These are phyloP conservation scores for Pyronema omphalodes DNA, from an alignment of 495 filamentous ascomycete genomes.

Conservation along the genomic window DNA sequence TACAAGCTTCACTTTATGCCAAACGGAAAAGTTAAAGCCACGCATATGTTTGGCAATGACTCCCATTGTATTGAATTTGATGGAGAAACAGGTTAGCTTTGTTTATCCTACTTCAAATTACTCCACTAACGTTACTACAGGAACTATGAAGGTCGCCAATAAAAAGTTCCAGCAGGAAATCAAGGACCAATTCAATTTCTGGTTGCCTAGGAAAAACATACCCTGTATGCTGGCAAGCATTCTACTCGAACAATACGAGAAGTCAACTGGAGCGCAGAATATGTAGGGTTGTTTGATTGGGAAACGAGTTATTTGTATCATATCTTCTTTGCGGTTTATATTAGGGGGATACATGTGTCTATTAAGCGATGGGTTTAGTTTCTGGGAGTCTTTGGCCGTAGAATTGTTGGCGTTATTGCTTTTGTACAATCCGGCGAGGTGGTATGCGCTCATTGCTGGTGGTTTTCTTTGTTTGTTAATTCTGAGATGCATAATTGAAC, in stretches of 20 bases:
- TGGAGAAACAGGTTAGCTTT: constrained; percentile 48
- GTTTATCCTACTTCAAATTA: background rate
- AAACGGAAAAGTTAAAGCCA: constrained; percentile 72
- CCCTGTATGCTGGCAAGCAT: constrained; percentile 64
- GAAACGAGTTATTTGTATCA: background rate
- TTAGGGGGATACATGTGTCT: too few species aligned
- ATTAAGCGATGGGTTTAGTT: too few species aligned
- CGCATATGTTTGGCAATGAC: constrained; percentile 35
- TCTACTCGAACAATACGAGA: constrained; percentile 42
- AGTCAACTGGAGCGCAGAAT: constrained; percentile 38
- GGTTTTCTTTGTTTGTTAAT: too few species aligned
- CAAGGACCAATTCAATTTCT: constrained; percentile 66
- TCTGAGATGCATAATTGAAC: too few species aligned
- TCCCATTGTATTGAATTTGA: constrained; percentile 93
- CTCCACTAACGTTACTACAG: constrained; percentile 19
- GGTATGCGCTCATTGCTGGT: too few species aligned
- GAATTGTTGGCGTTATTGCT: too few species aligned
- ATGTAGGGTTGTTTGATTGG: background rate
- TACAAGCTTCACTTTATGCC: constrained; percentile 88
- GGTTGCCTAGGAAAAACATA: constrained; percentile 82
- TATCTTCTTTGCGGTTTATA: background rate
- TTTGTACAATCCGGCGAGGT: too few species aligned
- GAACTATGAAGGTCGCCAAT: constrained; percentile 89
- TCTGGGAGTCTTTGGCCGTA: too few species aligned
- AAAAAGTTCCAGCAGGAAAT: constrained; percentile 74